Evolutionary conservation across 2,329 filamentous ascomycete species (phyloP), one percentile per base, ranked within the genome.

Genomic region (Penicillium polonicum): DNA sequence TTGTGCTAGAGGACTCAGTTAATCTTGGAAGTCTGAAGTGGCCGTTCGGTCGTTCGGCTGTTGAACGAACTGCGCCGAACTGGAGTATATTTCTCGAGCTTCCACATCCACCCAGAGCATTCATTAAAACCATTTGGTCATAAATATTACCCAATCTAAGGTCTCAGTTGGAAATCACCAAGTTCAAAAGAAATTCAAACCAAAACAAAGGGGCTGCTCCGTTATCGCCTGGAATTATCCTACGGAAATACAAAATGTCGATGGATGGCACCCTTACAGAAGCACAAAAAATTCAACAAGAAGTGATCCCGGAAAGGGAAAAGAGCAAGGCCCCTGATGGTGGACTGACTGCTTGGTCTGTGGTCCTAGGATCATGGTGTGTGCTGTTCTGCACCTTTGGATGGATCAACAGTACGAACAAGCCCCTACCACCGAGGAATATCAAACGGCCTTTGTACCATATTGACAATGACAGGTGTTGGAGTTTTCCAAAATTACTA

Each of bases 401-500:
- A 29, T 80, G 75, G 73, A 76, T 78, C 60, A 78, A 77, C 57
- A 76, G 75, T 69, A 72, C 68, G 61, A 29, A 29, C 27, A 29
- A 29, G 10, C 27, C 27, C 27, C 27, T 10, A 29, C 27, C 59
- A 29, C 35, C 2, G 33, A 36, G 33, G 8, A 17, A 4, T 36
- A n/a, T 17, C 15, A 36, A 36, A 17, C 12, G 15, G 1, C 6
- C 23, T 19, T 41, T 9, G 49, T 5, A 44, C 33, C 38, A 9
- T 58, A 19, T 41, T 41, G 19, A 41, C n/a, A 41, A 23, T 3
- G n/a, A 57, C 71, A 69, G 76, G 73, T 42, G 71, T 79, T 52
- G 84, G 83, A 8, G 74, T 82, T 15, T 86, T 86, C 62, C 83
- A 86, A 65, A 78, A 80, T 19, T 84, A 85, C 65, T 87, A 86